Conservation (phyloP, 2,329 filamentous ascomycete genomes). For the Diaporthe helianthi region DNA sequence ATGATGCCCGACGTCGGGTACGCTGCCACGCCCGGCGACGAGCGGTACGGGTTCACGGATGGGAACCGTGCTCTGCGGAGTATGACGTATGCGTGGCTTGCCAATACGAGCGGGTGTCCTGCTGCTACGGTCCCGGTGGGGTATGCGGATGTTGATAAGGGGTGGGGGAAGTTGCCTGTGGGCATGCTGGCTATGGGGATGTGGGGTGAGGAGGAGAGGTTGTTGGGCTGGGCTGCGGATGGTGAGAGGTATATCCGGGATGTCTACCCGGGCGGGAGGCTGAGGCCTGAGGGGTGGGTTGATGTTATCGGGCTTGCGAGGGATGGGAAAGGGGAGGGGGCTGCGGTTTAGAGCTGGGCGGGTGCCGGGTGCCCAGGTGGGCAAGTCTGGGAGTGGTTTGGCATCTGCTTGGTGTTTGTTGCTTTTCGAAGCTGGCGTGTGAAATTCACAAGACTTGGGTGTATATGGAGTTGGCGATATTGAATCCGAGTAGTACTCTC, state of each 20-base stretch:
- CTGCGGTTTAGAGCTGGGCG: neutral
- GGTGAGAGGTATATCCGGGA: constrained; percentile 62
- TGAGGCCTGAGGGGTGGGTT: constrained; percentile 61
- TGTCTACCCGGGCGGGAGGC: constrained; percentile 55
- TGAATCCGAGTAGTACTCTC: neutral
- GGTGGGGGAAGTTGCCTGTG: constrained; percentile 65
- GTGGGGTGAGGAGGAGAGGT: constrained; percentile 70
- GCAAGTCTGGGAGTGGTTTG: neutral
- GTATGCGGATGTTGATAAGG: constrained; percentile 66
- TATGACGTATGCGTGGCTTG: constrained; percentile 87
- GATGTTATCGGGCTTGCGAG: constrained; percentile 58
- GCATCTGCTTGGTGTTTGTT: neutral
- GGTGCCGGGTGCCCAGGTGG: neutral
- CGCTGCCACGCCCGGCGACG: constrained; percentile 65
- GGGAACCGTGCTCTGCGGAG: constrained; percentile 74
- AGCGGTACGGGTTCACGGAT: constrained; percentile 76
- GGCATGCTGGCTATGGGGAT: constrained; percentile 70
- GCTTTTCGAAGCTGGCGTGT: neutral
- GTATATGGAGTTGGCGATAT: neutral
- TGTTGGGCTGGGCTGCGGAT: constrained; percentile 66
- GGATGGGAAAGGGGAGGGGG: constrained; percentile 33
- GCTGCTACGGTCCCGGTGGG: constrained; percentile 78
- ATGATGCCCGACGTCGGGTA: constrained; percentile 80
- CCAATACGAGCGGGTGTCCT: constrained; percentile 82
- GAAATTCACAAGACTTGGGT: neutral